phyloP scores from a whole-genome alignment of 306 rosid genomes.

The peach (Prunus persica) region Prunus_persica_NCBIv2 NC_034009.1:4606501-4607000 shows the following conservation, averaged over 20 bases:
- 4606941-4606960: neutral
- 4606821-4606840: neutral
- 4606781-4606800: neutral
- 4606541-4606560: constrained; percentile 99
- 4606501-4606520: constrained; percentile 97
- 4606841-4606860: neutral
- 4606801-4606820: neutral
- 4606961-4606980: neutral
- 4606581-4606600: constrained; percentile 36
- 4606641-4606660: neutral
- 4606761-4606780: neutral
- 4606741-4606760: neutral
- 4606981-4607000: neutral
- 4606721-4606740: neutral
- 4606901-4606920: neutral
- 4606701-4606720: neutral
- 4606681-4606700: neutral
- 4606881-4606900: neutral
- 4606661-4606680: neutral
- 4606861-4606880: neutral
- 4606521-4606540: constrained; percentile 98
- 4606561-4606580: constrained; percentile 67
- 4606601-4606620: neutral
- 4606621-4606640: neutral
- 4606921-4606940: neutral